Evolutionary conservation across 148 eudicot species (phyloP).

Genomic region (Rhododendron williamsianum): DNA sequence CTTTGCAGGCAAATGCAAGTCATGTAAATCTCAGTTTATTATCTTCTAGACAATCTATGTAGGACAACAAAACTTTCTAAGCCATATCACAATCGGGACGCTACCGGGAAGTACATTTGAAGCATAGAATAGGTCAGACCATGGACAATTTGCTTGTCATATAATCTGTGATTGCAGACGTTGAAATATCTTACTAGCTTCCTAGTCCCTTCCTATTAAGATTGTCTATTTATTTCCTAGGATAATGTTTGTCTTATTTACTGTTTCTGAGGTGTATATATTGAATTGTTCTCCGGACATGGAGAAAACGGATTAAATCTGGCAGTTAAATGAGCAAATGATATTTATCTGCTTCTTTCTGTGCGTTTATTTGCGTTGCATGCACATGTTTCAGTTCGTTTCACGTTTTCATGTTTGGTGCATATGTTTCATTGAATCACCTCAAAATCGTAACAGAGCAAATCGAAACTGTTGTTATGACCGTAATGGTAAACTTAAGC

Average conservation of each 20-base stretch:
- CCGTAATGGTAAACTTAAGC: not conserved
- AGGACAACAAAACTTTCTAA: not conserved
- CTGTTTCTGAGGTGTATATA: not conserved
- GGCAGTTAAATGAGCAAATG: not conserved
- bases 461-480: not conserved
- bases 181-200: not conserved
- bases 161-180: not conserved
- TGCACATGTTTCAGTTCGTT: conserved; percentile 4
- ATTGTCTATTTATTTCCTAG: not conserved
- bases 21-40: not conserved
- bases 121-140: not conserved
- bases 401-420: not conserved
- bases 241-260: not conserved
- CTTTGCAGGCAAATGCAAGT: not conserved
- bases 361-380: not conserved
- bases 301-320: not conserved
- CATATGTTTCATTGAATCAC: not conserved
- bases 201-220: not conserved
- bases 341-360: not conserved
- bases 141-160: not conserved
- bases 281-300: not conserved
- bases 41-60: not conserved
- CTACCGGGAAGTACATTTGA: not conserved
- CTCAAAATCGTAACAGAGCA: not conserved
- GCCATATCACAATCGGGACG: not conserved